phyloP scores from a whole-genome alignment of 306 rosid species.

The Albizia julibrissin region DNA sequence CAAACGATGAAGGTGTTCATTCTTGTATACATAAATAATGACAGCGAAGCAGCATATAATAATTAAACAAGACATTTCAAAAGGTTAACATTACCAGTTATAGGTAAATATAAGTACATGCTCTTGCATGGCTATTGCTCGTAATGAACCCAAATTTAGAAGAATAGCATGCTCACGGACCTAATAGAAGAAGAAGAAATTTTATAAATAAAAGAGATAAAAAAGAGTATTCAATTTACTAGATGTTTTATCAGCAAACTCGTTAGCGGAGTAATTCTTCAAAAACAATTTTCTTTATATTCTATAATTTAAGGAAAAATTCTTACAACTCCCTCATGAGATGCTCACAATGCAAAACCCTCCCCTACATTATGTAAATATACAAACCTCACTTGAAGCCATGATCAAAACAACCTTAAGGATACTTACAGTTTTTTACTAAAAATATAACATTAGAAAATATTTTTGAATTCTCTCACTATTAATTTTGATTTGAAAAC shows the following conservation, averaged over 20 bases:
- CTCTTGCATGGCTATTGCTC: slow-evolving; percentile 96
- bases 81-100: slow-evolving; percentile 60
- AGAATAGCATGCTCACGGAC: slow-evolving; percentile 95
- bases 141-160: slow-evolving; percentile 87
- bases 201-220: background rate
- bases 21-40: slow-evolving; percentile 21
- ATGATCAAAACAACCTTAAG: background rate
- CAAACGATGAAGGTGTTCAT: slow-evolving; percentile 33
- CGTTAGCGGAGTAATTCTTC: slow-evolving; percentile 11
- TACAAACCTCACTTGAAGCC: background rate
- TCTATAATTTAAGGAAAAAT: background rate
- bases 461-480: background rate
- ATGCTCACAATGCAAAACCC: background rate
- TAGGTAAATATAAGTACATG: slow-evolving; percentile 82
- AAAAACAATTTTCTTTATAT: background rate
- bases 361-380: background rate
- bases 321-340: background rate
- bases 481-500: background rate
- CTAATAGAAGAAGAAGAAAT: slow-evolving; percentile 47
- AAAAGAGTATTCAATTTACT: background rate
- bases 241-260: background rate
- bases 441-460: background rate
- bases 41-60: slow-evolving; percentile 20
- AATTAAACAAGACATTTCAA: slow-evolving; percentile 21
- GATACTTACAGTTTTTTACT: background rate